phyloP scores from a whole-genome alignment of 345 rosid species.

The Conringia planisiliqua region DNA sequence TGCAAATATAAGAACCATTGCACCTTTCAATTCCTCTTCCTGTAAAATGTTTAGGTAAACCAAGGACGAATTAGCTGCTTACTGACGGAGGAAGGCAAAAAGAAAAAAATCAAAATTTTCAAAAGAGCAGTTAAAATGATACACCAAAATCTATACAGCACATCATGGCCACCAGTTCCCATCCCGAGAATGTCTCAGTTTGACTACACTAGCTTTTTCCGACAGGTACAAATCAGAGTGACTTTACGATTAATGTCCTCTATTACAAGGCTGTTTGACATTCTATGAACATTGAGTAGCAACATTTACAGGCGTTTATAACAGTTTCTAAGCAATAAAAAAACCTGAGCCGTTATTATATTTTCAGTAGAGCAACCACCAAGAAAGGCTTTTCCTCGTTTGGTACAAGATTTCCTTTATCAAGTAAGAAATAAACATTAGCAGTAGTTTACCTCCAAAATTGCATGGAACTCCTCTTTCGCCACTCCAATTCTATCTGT shows the following conservation, averaged over 20 bases:
- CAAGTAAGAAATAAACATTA: background rate
- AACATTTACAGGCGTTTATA: background rate
- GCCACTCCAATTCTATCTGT: conserved; percentile 52
- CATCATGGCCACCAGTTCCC: background rate
- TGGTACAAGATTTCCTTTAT: too few species aligned
- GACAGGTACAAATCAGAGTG: background rate
- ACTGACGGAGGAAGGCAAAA: background rate
- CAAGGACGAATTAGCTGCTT: background rate
- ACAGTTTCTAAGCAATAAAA: background rate
- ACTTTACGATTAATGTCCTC: background rate
- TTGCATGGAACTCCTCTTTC: conserved; percentile 63
- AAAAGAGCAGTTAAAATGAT: background rate
- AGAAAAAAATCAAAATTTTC: background rate
- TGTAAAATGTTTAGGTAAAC: conserved; percentile 1
- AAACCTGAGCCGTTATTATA: too few species aligned
- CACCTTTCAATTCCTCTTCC: conserved; percentile 60
- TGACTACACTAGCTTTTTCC: background rate
- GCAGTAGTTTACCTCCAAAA: conserved; percentile 44
- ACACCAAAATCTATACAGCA: background rate
- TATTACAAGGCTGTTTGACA: background rate
- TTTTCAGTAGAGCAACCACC: too few species aligned
- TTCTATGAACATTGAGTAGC: background rate
- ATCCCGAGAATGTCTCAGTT: background rate
- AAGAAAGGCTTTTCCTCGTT: too few species aligned
- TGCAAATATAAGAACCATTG: conserved; percentile 53